A percentile compares a stretch with the other conserved stretches of the same genome.
Conservation (phyloP, 1,139 yeast genomes). For the Lodderomyces pseudojiufengensis region DNA sequence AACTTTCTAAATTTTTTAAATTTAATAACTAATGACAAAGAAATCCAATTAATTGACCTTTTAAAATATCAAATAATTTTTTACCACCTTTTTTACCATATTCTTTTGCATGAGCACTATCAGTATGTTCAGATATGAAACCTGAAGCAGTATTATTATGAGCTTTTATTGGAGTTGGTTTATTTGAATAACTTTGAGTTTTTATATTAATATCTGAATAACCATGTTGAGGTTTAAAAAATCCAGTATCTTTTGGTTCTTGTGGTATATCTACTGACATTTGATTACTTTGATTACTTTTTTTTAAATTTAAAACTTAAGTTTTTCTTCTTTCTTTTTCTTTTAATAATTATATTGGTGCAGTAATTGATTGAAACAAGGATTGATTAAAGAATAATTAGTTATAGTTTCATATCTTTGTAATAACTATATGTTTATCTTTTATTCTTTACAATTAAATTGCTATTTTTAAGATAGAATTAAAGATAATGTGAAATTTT, state of each 20-base stretch:
- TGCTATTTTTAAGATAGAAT: too few relatives aligned
- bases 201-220: slow-evolving; percentile 28
- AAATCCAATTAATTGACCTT: slow-evolving; percentile 14
- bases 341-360: too few relatives aligned
- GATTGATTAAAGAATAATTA: too few relatives aligned
- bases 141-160: slow-evolving; percentile 23
- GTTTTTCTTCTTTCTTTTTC: too few relatives aligned
- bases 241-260: slow-evolving; percentile 27
- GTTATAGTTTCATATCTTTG: too few relatives aligned
- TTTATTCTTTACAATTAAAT: too few relatives aligned
- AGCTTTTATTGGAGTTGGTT: slow-evolving; percentile 34
- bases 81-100: slow-evolving; percentile 25
- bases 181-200: slow-evolving; percentile 32
- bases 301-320: too few relatives aligned
- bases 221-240: slow-evolving; percentile 30
- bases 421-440: too few relatives aligned
- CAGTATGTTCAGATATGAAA: slow-evolving; percentile 29
- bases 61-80: slow-evolving; percentile 18
- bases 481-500: too few relatives aligned
- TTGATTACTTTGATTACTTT: too few relatives aligned
- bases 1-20: too few relatives aligned
- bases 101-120: slow-evolving; percentile 37
- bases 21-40: slow-evolving; percentile 20
- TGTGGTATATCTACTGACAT: slow-evolving; percentile 22
- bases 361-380: too few relatives aligned